Conservation (phyloP, 2,329 filamentous ascomycete species). For the Fusarium sp. region DNA sequence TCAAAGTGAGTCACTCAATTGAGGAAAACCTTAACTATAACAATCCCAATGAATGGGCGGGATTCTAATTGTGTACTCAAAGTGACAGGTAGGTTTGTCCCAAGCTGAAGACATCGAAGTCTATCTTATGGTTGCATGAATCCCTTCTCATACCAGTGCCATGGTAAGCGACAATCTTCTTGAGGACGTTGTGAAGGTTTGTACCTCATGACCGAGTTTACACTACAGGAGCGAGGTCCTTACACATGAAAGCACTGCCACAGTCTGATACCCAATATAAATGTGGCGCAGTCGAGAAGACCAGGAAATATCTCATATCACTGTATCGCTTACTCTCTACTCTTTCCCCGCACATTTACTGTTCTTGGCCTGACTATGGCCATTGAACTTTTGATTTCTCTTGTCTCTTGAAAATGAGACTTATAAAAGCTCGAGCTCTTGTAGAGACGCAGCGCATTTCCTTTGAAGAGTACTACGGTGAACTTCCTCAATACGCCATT, state of each 20-base stretch:
- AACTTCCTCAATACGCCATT: background rate
- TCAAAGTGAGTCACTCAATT: background rate
- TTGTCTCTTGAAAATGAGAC: background rate
- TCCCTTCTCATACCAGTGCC: too few relatives aligned
- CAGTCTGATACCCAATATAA: background rate
- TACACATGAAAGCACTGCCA: background rate
- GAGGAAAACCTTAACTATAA: background rate
- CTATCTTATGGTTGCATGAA: too few relatives aligned
- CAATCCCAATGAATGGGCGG: background rate
- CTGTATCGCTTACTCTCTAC: background rate
- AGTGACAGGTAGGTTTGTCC: background rate
- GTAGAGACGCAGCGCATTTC: background rate
- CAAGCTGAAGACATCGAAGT: background rate
- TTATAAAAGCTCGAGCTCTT: background rate
- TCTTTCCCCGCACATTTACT: background rate
- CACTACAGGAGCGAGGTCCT: background rate
- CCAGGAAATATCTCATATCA: background rate
- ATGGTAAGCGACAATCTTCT: too few relatives aligned
- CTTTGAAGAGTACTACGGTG: background rate
- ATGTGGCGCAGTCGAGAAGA: background rate
- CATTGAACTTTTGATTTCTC: rapidly evolving
- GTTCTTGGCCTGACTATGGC: rapidly evolving
- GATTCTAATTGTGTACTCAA: background rate
- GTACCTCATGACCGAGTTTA: too few relatives aligned
- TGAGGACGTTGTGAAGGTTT: too few relatives aligned